Evolutionary conservation across 2,329 filamentous ascomycete species (phyloP).

Genomic region (Allantophomopsis lycopodina): DNA sequence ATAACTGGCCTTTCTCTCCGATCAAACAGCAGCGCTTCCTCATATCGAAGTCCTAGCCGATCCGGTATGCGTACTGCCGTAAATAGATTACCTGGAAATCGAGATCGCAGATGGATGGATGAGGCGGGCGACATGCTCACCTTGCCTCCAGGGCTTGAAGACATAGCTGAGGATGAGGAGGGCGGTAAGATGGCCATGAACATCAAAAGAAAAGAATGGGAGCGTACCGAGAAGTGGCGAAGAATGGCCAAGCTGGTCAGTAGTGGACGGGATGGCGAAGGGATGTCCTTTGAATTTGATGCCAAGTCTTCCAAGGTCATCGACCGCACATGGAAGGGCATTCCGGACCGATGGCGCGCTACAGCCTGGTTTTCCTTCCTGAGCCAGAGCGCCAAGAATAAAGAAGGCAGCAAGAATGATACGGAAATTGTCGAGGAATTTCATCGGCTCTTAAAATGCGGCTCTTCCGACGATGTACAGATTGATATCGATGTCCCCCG

Average conservation of each 20-base stretch:
- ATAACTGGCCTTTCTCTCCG: conserved; percentile 43
- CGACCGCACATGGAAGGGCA: conserved; percentile 92
- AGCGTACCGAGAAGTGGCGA: conserved; percentile 52
- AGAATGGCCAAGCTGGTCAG: conserved; percentile 48
- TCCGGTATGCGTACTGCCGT: conserved; percentile 37
- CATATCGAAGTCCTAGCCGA: conserved; percentile 32
- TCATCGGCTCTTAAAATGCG: conserved; percentile 55
- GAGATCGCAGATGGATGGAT: conserved; percentile 45
- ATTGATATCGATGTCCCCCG: conserved; percentile 95
- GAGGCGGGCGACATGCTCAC: conserved; percentile 56
- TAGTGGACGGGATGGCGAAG: conserved; percentile 34
- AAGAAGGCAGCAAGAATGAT: conserved; percentile 48
- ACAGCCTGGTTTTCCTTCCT: conserved; percentile 95
- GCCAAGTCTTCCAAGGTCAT: conserved; percentile 71
- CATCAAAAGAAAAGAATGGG: conserved; percentile 47
- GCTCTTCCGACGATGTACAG: conserved; percentile 83
- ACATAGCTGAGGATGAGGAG: conserved; percentile 40
- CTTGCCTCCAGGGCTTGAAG: conserved; percentile 38
- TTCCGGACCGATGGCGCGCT: conserved; percentile 87
- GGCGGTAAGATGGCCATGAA: conserved; percentile 36
- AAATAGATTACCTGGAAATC: conserved; percentile 46
- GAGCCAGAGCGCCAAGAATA: conserved; percentile 56
- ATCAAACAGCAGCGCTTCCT: conserved; percentile 25
- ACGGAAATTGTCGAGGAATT: conserved; percentile 60
- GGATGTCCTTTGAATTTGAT: conserved; percentile 67